Evolutionary conservation across 2,329 filamentous ascomycete species (phyloP), one percentile per base, ranked within the genome.

Genomic region (Pochonia chlamydosporia): DNA sequence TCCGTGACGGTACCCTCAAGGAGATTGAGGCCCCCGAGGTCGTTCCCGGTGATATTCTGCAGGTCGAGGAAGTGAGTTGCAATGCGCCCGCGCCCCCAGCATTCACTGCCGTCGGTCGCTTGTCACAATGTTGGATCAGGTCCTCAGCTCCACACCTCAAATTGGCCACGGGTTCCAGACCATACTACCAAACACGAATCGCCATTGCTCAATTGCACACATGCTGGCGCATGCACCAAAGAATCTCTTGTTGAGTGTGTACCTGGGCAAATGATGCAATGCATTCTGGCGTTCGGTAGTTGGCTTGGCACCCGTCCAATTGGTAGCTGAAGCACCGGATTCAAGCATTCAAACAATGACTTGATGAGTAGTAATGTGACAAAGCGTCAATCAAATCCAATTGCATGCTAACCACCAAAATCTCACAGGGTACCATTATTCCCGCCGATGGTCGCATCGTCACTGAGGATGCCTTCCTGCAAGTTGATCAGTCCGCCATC

Each of bases 401-500:
- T n/a, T n/a, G 20, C 20, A 23, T 39, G 16, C 35, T 39, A 23
- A 39, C 35, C 35, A 18, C 26, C n/a, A n/a, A n/a, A n/a, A 14
- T 3, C 23, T 39, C 2, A 7, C 23, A 60, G 79, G 90, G 89
- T 70, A 92, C 88, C 54, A 95, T 95, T 58, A 87, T 95, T 58
- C 87, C 89, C 54, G 90, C 89, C 56, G 90, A 96, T 68, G 89
- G 89, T 57, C 85, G 85, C 56, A 85, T 95, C 59, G 82, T 93
- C 53, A 90, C 87, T 60, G 85, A 91, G 59, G 83, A 85, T 65
- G 85, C 87, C 51, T 90, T 89, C 75, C 78, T 92, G 52, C 89
- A 95, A 72, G 85, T 95, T 54, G 89, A 96, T 69, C 90, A 95
- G 74, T 95, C 89, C 51, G 83, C 88, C 65, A 89, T 95, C 64